phyloP scores from a whole-genome alignment of 1,284 basidiomycete genomes.

The Ustilago hordei region DNA sequence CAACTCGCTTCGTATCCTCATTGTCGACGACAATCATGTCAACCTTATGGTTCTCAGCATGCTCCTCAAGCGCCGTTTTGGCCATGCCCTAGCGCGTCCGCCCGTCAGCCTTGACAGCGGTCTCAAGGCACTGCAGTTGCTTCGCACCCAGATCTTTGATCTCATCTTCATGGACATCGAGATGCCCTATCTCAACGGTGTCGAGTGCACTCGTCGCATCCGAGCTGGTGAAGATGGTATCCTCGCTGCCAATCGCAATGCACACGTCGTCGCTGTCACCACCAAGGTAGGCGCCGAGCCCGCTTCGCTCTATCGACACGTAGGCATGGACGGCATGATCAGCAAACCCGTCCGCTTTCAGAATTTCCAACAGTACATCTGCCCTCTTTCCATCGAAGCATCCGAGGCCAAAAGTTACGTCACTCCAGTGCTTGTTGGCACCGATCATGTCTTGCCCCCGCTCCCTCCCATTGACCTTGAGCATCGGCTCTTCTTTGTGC shows the following conservation, averaged over 20 bases:
- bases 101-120: slow-evolving; percentile 58
- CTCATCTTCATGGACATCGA: slow-evolving; percentile 63
- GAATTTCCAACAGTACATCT: slow-evolving; percentile 50
- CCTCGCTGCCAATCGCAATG: slow-evolving; percentile 46
- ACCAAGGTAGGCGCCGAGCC: slow-evolving; percentile 54
- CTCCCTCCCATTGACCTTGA: slow-evolving; percentile 42
- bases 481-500: slow-evolving; percentile 50
- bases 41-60: slow-evolving; percentile 58
- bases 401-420: slow-evolving; percentile 25
- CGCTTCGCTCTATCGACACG: slow-evolving; percentile 46
- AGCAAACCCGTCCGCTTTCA: slow-evolving; percentile 57
- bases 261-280: slow-evolving; percentile 56
- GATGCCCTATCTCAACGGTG: slow-evolving; percentile 60
- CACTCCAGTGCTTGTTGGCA: slow-evolving; percentile 28
- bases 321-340: slow-evolving; percentile 60
- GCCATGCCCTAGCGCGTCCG: slow-evolving; percentile 39
- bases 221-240: slow-evolving; percentile 56
- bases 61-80: slow-evolving; percentile 58
- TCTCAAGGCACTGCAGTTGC: slow-evolving; percentile 59
- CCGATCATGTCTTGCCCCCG: slow-evolving; percentile 37
- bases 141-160: slow-evolving; percentile 59
- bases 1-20: slow-evolving; percentile 54
- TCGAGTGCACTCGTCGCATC: slow-evolving; percentile 57
- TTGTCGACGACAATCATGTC: slow-evolving; percentile 64
- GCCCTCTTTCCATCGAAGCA: slow-evolving; percentile 47